Base-by-base conservation (phyloP, 768 basidiomycete genomes). In the Agrocybe pediades region DNA sequence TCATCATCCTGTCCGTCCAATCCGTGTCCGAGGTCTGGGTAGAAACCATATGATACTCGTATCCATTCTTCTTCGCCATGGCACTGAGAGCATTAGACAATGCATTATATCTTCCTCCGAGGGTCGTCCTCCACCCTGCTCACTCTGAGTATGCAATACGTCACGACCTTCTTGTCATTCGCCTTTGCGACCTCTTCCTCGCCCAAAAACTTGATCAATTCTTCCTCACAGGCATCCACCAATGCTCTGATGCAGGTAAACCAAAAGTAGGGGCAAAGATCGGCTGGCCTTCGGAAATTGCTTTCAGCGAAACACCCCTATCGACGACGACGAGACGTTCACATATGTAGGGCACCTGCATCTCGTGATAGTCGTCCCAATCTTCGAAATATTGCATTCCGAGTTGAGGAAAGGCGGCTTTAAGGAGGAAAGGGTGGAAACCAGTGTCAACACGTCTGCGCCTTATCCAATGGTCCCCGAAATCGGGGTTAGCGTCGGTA, bases 301-400 rank as follows among this genome's bases (percentile, higher is more conserved):
- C 58, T 9, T 58, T 55, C n/a, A 60, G 61, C 2, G 90, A 86
- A 0, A 87, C 88, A n/a, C 81, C 78, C 42, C 86, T 74, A 63
- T 95, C 92, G 0, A 85, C 86, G 27, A 97, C 71, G 27, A 96
- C 83, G 11, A 90, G 74, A 11, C 91, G 85, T 59, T 90, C 87
- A 49, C 92, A 71, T 16, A 94, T 61, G 65, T 86, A 92, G 0
- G 93, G 89, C 16, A 84, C 77, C n/a, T 77, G 74, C 62, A 91
- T 81, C 53, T 79, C 75, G 30, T 79, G 76, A 60, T 87, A 86
- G 68, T 95, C 93, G 43, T 80, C 75, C 83, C 91, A 93, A 62
- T 95, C 92, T 53, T 86, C 81, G 16, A 73, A 53, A 66, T 86
- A 92, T 73, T 89, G 80, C 47, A 86, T 69, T 1, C 77, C 82